Evolutionary conservation across 176 grass and related monocot genomes (phyloP).

Genomic region (Aegilops longissima): DNA sequence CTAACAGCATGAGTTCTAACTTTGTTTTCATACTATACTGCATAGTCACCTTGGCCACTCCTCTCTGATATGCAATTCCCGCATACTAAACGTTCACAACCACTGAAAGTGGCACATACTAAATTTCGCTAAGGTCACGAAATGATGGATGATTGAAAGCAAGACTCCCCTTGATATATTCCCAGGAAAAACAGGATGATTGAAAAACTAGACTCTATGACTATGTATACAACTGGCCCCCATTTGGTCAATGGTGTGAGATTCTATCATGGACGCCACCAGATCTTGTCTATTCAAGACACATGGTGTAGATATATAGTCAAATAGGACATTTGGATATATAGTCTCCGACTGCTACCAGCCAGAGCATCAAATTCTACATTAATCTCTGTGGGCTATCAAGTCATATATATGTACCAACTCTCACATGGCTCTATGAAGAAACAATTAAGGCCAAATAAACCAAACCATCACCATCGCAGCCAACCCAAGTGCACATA

Average conservation of each 20-base stretch:
- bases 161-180: background rate
- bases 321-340: slow-evolving; percentile 2
- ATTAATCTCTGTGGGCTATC: background rate
- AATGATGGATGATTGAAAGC: slow-evolving; percentile 13
- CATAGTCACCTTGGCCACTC: background rate
- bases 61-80: too few relatives aligned
- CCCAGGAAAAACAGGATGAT: background rate
- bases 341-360: slow-evolving; percentile 12
- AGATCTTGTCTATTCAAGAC: slow-evolving; percentile 10
- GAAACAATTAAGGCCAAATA: background rate
- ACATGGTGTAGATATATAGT: background rate
- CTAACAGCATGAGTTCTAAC: too few relatives aligned
- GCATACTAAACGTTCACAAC: background rate
- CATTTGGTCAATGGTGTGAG: slow-evolving; percentile 24
- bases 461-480: background rate
- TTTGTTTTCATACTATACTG: background rate
- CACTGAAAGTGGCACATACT: background rate
- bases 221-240: background rate
- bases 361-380: slow-evolving; percentile 17
- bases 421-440: background rate
- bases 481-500: background rate
- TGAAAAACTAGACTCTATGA: background rate
- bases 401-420: background rate
- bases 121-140: slow-evolving; percentile 30
- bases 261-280: background rate